Evolutionary conservation across 2,329 filamentous ascomycete species (phyloP), one percentile per base, ranked within the genome.

Genomic region (Colletotrichum somersetense): DNA sequence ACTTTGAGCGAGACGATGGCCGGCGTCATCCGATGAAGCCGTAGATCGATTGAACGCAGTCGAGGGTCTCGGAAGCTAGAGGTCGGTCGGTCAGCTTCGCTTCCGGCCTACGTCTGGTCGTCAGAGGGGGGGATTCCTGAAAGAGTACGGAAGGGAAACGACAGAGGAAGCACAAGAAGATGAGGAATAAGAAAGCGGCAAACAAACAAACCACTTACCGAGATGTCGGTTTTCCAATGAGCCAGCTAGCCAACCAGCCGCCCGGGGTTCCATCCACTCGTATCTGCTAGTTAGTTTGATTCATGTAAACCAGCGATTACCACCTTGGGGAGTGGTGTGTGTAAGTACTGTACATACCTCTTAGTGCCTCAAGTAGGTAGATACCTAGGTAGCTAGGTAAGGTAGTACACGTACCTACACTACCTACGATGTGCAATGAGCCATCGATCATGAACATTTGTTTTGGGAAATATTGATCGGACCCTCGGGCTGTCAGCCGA

Each of bases 401-500:
- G 35, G 8, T 10, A 11, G 35, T 38, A 38, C 30, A 30, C 30
- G 30, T 30, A 30, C 26, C 3, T 26, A 26, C 3, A 30, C 30
- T 30, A 30, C 30, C 26, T 26, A 1, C 11, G 35, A 38, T 38
- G 38, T 40, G 12, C 38, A 40, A 14, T 40, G 12, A 40, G 5
- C 40, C 4, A 44, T 20, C 42, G 14, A 44, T 20, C 42, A 52
- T n/a, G 48, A 14, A 16, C 16, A 33, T 53, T 30, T 30, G 30
- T 30, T 30, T 30, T 33, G 50, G 50, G 50, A 18, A 33, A 61
- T 30, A 61, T 61, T 61, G 42, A 42, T 33, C 48, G 57, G 57
- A 61, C 40, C 46, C 38, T 40, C 12, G 30, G 30, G 30, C 30
- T 30, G 30, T 30, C 30, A 30, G 30, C 30, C 30, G 4, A 30